Evolutionary conservation across 1,284 basidiomycete genomes (phyloP), one percentile per base, ranked within the genome.

Genomic region (Ustilago tritici): DNA sequence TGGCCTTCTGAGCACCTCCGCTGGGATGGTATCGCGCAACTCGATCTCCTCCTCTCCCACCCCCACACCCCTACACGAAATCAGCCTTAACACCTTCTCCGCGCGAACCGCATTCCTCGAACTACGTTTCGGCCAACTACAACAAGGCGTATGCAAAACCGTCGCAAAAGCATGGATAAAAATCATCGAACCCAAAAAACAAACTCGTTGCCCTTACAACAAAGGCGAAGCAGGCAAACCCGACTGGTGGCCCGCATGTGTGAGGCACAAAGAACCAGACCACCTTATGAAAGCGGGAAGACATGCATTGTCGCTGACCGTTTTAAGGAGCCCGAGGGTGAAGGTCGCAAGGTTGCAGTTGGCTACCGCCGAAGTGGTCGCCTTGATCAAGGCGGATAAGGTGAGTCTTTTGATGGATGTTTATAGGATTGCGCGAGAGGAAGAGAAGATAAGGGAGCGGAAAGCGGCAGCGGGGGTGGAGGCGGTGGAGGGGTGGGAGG

Each of bases 151-250:
- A 9, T 89, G 88, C 84, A 89, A 89, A 77, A 87, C 88, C 59
- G 86, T 90, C 38, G 88, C 88, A 70, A 89, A 89, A 80, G 87
- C 83, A 14, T 85, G 82, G 83, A 84, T 85, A 67, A 85, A 85
- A 61, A 80, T 89, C 56, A 88, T 89, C 72, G 89, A 90, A 81
- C 89, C 89, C 15, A 88, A 89, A 81, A 89, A 89, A 82, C 88
- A 89, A 82, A 88, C 88, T 50, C 88, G 77, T 0, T 83, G 83
- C 76, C 89, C 89, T 4, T 89, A 90, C 85, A 89, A 89, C 82
- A 87, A 87, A 65, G 89, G 89, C 28, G 89, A 89, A 58, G 87
- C 87, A 46, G 81, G 86, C 14, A 88, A 87, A 69, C 89, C 89
- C 0, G 79, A 80, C 14, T 90, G 89, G 89, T 90, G 89, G 89